Conservation (phyloP, 331 rosid species). For the Stylosanthes scabra region DNA sequence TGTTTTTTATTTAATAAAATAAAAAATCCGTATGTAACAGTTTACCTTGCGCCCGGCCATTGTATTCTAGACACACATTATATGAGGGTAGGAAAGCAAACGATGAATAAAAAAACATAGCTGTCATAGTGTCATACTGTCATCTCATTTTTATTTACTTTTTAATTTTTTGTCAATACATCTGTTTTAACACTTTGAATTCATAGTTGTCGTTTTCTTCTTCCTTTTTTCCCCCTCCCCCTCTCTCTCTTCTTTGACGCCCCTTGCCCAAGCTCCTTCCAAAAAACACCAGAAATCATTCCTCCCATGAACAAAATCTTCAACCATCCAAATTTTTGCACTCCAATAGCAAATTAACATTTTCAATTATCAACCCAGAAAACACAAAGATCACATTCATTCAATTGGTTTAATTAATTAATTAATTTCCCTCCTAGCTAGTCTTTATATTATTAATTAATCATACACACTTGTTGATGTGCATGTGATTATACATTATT, state of each 20-base stretch:
- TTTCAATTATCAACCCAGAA: background rate
- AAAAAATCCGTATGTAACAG: no score
- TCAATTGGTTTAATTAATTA: slow-evolving; percentile 15
- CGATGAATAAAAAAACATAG: slow-evolving; percentile 22
- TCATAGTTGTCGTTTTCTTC: slow-evolving; percentile 52
- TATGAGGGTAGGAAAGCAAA: slow-evolving; percentile 22
- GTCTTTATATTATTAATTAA: slow-evolving; percentile 6
- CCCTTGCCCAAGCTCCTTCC: slow-evolving; percentile 12
- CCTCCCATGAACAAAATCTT: slow-evolving; percentile 37
- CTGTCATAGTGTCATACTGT: slow-evolving; percentile 33
- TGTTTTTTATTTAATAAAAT: no score
- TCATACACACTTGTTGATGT: slow-evolving; percentile 7
- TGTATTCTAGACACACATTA: no score
- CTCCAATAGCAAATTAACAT: slow-evolving; percentile 28
- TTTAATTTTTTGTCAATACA: slow-evolving; percentile 46
- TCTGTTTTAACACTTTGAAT: slow-evolving; percentile 42
- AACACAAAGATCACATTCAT: slow-evolving; percentile 15
- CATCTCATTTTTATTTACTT: no score
- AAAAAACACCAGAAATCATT: slow-evolving; percentile 17
- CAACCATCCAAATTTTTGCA: slow-evolving; percentile 36
- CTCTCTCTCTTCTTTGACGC: slow-evolving; percentile 52
- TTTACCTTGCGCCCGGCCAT: no score
- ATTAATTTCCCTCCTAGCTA: background rate
- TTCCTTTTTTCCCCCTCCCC: slow-evolving; percentile 33
- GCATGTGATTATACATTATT: slow-evolving; percentile 14